Conservation (phyloP, 805 yeast species). For the Saturnispora zaruensis region DNA sequence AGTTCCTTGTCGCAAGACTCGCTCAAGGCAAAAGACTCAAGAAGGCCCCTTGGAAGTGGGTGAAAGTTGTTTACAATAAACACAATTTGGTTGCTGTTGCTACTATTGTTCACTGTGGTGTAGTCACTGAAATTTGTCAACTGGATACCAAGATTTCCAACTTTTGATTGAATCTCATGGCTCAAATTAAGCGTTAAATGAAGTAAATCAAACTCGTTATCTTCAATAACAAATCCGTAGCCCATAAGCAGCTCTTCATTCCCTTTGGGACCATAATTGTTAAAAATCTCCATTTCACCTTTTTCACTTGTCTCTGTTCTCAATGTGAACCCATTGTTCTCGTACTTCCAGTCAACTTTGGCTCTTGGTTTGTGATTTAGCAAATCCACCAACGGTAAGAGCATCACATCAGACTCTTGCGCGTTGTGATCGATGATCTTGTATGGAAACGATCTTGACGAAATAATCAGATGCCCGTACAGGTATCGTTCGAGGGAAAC, state of each 20-base stretch:
- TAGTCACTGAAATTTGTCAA: constrained; percentile 25
- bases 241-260: constrained; percentile 75
- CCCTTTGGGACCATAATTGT: constrained; percentile 83
- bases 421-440: constrained; percentile 35
- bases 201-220: constrained; percentile 49
- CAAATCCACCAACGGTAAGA: constrained; percentile 71
- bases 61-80: constrained; percentile 24
- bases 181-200: constrained; percentile 46
- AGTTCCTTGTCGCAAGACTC: constrained; percentile 26
- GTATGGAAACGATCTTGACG: constrained; percentile 78
- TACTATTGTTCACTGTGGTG: constrained; percentile 13
- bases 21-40: constrained; percentile 40
- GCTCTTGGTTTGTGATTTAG: constrained; percentile 62
- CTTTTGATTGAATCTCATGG: neutral
- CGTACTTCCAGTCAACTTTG: constrained; percentile 53
- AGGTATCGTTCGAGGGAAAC: constrained; percentile 46
- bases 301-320: neutral
- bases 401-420: constrained; percentile 34
- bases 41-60: constrained; percentile 36
- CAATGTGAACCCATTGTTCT: constrained; percentile 23
- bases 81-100: constrained; percentile 9
- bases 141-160: constrained; percentile 17
- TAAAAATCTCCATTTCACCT: constrained; percentile 35
- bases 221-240: constrained; percentile 65
- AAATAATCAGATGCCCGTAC: constrained; percentile 67